A percentile compares a stretch with the other conserved stretches of the same genome.
phyloP scores from a whole-genome alignment of 106 monocot genomes.

The Alisma plantagoaquatica region DNA sequence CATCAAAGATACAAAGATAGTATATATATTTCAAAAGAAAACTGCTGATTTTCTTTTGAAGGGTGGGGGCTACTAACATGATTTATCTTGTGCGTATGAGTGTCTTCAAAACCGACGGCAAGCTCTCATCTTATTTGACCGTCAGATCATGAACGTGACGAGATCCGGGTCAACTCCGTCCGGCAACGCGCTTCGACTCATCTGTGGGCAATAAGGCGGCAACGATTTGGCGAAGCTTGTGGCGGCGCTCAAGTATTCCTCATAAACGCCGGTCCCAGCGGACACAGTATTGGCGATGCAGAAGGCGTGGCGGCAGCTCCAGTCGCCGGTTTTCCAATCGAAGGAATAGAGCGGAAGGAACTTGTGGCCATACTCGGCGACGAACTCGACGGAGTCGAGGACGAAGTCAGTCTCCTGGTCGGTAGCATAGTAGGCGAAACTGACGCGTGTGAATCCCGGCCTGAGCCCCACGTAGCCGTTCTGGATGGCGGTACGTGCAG shows the following conservation, averaged over 20 bases:
- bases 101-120: no score
- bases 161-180: neutral
- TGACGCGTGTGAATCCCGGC: constrained; percentile 63
- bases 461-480: constrained; percentile 66
- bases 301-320: neutral
- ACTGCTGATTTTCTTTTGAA: no score
- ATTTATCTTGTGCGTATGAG: no score
- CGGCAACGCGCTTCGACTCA: neutral
- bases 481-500: constrained; percentile 27
- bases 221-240: neutral
- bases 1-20: no score
- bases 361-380: constrained; percentile 30
- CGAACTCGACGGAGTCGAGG: constrained; percentile 39
- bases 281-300: no score
- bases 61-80: no score
- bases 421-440: constrained; percentile 39
- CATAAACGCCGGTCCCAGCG: no score
- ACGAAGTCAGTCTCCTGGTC: constrained; percentile 47
- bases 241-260: neutral
- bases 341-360: constrained; percentile 53
- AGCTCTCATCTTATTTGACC: no score
- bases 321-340: constrained; percentile 50
- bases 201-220: neutral
- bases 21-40: no score
- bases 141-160: constrained; percentile 1